These are phyloP conservation scores for Penicillium taxi DNA, from an alignment of 495 filamentous ascomycete genomes.

Conservation along the genomic window DNA sequence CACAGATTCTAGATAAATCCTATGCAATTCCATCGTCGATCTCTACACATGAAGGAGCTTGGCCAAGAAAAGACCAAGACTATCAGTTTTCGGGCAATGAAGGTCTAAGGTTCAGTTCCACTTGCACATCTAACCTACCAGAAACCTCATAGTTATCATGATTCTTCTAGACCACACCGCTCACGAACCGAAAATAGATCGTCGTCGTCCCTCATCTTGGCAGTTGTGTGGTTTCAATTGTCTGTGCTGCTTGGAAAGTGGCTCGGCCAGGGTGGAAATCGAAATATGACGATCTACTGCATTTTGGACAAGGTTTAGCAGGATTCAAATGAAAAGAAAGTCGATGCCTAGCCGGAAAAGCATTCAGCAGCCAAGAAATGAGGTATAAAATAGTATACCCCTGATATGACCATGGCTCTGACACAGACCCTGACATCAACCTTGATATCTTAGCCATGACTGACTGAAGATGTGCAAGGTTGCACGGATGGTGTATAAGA, in stretches of 20 bases:
- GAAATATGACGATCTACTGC: constrained; percentile 7
- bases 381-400: neutral
- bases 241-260: neutral
- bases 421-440: no score
- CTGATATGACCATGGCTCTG: no score
- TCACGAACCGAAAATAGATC: constrained; percentile 13
- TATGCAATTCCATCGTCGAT: no score
- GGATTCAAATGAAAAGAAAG: constrained; percentile 8
- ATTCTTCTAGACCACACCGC: constrained; percentile 8
- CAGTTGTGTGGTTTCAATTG: neutral
- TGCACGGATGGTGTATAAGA: constrained; percentile 12
- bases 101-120: no score
- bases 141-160: constrained; percentile 9
- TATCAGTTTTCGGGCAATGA: no score
- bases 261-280: neutral
- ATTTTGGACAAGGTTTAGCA: constrained; percentile 8
- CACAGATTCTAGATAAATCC: no score
- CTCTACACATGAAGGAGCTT: no score
- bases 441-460: neutral
- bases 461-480: constrained; percentile 6
- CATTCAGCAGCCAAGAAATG: constrained; percentile 12
- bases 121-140: constrained; percentile 16
- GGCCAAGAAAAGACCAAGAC: constrained; percentile 19
- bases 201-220: constrained; percentile 8
- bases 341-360: constrained; percentile 17